Base-by-base conservation (phyloP, 2,329 filamentous ascomycete genomes). In the Fusarium anthophilum region DNA sequence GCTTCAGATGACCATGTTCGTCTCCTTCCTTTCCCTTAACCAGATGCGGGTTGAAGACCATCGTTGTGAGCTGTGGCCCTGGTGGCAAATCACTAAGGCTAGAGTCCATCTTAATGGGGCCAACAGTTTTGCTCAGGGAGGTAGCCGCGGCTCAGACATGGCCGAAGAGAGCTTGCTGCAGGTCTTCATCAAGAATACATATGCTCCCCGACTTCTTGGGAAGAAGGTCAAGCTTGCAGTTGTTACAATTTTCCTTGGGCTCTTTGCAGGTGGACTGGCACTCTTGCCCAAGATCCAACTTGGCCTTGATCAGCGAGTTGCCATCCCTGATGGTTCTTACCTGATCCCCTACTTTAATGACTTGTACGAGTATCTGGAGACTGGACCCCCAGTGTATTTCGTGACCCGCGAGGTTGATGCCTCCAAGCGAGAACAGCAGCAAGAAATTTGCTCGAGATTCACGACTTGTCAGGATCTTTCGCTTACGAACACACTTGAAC, bases 311-410 rank as follows among this genome's bases (percentile, higher is more conserved):
- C 96, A 99, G 83, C 91, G 96, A 24, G 96, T 98, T 62, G 96
- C 96, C 17, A 93, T 99, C 66, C 96, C 96, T 0, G 94, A 93
- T 73, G 95, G 94, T 78, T 98, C 96, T 3, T 99, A 99, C 81
- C 86, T 99, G 57, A 98, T 99, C 71, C 91, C 93, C 15, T 99
- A 98, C 82, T 99, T 99, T 83, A 95, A 98, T 79, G 96, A 99
- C 80, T 86, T 99, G 37, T 97, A 98, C 81, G 91, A 91, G 68
- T 99, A 99, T 81, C 93, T 98, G 77, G 93, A 95, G 69, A 92
- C 91, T 22, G 97, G 96, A 0, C 96, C 96, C 55, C 96, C 96
- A 0, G 95, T 99, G 13, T 99, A 98, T 82, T 99, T 99, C 81
- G 94, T 99, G 51, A 94, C 95, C 6, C 91, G 92, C 26, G 89